Evolutionary conservation across 306 rosid species (phyloP), one percentile per base, ranked within the genome.

Genomic region (Prunus mongolica): DNA sequence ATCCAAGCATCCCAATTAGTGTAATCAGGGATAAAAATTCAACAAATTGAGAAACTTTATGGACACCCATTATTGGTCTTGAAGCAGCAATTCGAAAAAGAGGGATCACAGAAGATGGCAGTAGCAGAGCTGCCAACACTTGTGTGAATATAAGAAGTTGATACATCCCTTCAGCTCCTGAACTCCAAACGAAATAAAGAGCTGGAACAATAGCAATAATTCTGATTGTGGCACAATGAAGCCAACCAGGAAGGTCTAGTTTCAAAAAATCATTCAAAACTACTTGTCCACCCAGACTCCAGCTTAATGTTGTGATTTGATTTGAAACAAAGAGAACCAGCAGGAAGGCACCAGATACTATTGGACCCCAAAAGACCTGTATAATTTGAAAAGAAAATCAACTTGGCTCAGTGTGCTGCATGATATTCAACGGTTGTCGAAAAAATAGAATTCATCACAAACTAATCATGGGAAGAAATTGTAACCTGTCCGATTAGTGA

Each of bases 101-200:
- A 73, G 97, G 98, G 78, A 95, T 92, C 84, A 92, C 90, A 55
- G 93, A 90, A 61, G 98, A 88, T 55, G 98, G 98, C 82, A 95
- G 93, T 79, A 90, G 88, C 75, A 92, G 64, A 62, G 97, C 98
- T 74, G 84, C 90, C 82, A 90, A 72, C 76, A 92, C 96, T 82
- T 95, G 98, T 73, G 96, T 85, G 85, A 85, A 87, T 76, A 95
- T 79, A 56, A 95, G 96, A 74, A 95, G 82, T 65, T 92, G 95
- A 88, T 89, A 92, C 90, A 90, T 86, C 80, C 97, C 98, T 81
- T 95, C 98, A 61, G 97, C 90, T 78, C 97, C 98, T 10, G 91
- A 87, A 85, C 86, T 89, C 97, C 97, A 95, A 28, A 85, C 97
- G 72, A 93, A 95, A 67, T 88, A 92, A 55, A 95, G 86, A 51